A percentile compares a stretch with the other conserved stretches of the same genome.
Conservation (phyloP, 495 filamentous ascomycete species). For the Penicillium samsonianum region DNA sequence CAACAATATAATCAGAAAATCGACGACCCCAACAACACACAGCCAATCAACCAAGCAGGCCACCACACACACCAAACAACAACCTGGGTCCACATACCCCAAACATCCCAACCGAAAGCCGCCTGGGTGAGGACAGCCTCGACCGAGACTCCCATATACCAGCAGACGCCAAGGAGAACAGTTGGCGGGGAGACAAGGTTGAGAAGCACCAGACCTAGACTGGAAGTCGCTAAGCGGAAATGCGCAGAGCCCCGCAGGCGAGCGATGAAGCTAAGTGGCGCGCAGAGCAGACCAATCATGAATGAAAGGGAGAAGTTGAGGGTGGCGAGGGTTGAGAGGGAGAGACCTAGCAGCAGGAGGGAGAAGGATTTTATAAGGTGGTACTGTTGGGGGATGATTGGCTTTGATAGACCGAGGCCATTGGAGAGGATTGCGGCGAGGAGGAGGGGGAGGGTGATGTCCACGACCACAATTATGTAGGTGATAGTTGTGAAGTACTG, state of each 20-base stretch:
- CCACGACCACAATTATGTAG: conserved; percentile 57
- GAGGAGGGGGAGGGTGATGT: conserved; percentile 58
- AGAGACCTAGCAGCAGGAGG: conserved; percentile 84
- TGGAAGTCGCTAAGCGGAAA: conserved; percentile 28
- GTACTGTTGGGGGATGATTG: conserved; percentile 65
- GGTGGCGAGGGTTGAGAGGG: conserved; percentile 88
- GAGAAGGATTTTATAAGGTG: conserved; percentile 87
- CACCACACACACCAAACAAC: conserved; percentile 98
- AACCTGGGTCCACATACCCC: conserved; percentile 85
- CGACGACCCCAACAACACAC: conserved; percentile 49
- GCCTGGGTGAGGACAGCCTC: conserved; percentile 67
- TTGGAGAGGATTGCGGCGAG: conserved; percentile 55
- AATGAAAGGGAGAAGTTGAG: conserved; percentile 94
- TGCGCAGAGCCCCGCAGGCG: conserved; percentile 41
- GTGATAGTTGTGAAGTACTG: conserved; percentile 56
- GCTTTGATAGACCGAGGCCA: conserved; percentile 48
- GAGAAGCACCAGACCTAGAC: conserved; percentile 44
- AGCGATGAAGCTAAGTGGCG: conserved; percentile 72
- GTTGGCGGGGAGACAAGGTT: conserved; percentile 65
- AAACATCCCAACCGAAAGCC: conserved; percentile 87
- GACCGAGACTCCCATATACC: conserved; percentile 52
- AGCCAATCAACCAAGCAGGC: conserved; percentile 85
- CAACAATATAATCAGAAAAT: conserved; percentile 32
- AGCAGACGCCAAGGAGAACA: conserved; percentile 56
- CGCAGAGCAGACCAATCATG: conserved; percentile 74